Conservation (phyloP, 495 filamentous ascomycete genomes). For the Peziza echinospora region DNA sequence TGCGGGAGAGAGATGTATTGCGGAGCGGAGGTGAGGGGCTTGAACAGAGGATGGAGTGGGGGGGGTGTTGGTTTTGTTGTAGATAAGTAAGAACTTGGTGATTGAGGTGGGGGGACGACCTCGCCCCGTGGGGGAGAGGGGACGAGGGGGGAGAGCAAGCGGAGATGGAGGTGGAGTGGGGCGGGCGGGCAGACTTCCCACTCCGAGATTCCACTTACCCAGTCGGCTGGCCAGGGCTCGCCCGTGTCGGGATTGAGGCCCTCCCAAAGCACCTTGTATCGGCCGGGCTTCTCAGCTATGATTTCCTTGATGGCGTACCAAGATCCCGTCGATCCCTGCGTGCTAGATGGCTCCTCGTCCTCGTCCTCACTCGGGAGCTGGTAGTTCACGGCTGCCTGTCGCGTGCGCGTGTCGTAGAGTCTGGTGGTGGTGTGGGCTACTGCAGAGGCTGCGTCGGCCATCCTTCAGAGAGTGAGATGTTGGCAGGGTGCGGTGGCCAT, state of each 20-base stretch:
- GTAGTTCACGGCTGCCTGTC: not conserved
- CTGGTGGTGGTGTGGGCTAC: not conserved
- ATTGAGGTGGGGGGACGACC: not conserved
- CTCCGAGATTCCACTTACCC: slow-evolving; percentile 8
- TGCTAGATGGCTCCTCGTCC: not conserved
- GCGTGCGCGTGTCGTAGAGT: not conserved
- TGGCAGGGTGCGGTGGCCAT: not conserved
- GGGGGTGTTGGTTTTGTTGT: too few relatives aligned
- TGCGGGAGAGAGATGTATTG: too few relatives aligned
- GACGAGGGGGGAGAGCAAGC: not conserved
- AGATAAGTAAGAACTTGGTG: not conserved
- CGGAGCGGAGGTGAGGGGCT: too few relatives aligned
- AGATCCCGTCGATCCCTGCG: not conserved
- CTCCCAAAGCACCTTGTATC: slow-evolving; percentile 7
- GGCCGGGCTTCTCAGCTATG: not conserved
- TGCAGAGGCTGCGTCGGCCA: not conserved
- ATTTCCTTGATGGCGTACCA: slow-evolving; percentile 14
- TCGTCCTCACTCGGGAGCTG: not conserved
- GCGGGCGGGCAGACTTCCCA: not conserved
- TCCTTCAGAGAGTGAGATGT: not conserved
- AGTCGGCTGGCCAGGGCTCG: slow-evolving; percentile 8
- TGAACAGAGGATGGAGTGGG: too few relatives aligned
- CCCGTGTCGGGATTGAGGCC: slow-evolving; percentile 8
- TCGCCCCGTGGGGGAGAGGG: not conserved
- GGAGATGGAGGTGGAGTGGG: not conserved